A percentile compares a stretch with the other conserved stretches of the same genome.
Conservation (phyloP, 345 rosid genomes). For the Ceriops tagal region DNA sequence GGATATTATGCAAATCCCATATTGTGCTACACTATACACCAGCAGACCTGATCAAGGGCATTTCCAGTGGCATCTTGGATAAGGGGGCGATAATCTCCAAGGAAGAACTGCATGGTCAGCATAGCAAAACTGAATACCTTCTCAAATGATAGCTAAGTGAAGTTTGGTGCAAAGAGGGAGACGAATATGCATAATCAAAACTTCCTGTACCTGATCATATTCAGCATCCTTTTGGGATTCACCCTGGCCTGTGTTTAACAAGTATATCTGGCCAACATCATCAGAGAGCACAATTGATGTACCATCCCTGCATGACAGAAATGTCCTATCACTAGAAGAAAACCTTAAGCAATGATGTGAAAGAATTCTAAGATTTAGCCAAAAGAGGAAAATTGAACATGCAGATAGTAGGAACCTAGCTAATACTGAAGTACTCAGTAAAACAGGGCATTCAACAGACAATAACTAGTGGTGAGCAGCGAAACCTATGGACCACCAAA, state of each 20-base stretch:
- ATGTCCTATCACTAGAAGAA: not conserved
- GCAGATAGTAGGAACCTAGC: not conserved
- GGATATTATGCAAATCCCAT: not conserved
- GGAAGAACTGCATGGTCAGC: constrained; percentile 62
- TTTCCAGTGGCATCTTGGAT: constrained; percentile 75
- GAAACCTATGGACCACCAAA: too few species aligned
- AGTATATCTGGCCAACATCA: constrained; percentile 93
- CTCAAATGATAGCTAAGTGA: not conserved
- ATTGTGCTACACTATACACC: not conserved
- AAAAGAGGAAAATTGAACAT: constrained; percentile 3
- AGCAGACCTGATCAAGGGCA: constrained; percentile 87
- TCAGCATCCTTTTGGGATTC: constrained; percentile 91
- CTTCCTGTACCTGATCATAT: constrained; percentile 78
- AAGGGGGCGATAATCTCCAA: constrained; percentile 97
- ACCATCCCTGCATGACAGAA: constrained; percentile 67
- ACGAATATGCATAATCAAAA: constrained; percentile 3
- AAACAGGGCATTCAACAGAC: too few species aligned
- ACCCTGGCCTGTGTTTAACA: constrained; percentile 96
- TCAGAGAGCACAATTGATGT: constrained; percentile 95
- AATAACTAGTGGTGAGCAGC: too few species aligned
- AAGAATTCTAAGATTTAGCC: constrained; percentile 1
- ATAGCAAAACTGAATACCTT: not conserved
- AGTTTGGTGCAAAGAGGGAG: not conserved
- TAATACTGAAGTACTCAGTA: too few species aligned
- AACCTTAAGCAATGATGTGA: not conserved